Conservation (phyloP, 805 yeast genomes). For the Isabelozyma heimii region DNA sequence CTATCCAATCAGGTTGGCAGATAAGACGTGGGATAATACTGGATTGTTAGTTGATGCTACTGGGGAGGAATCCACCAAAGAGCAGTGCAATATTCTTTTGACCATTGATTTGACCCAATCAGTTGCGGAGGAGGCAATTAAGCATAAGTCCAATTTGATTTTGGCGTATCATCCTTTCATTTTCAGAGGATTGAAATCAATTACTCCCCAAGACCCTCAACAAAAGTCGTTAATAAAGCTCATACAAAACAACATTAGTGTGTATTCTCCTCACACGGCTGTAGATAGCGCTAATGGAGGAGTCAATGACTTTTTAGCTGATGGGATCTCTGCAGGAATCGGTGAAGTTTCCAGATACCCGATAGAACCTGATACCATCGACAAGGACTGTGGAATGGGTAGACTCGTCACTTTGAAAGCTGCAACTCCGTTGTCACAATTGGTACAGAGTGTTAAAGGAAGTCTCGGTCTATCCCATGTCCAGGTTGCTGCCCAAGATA, state of each 20-base stretch:
- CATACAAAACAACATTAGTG: constrained; percentile 76
- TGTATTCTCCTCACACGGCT: constrained; percentile 94
- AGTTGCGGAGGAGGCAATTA: constrained; percentile 85
- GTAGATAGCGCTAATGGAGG: constrained; percentile 92
- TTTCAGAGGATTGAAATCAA: constrained; percentile 78
- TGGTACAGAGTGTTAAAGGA: constrained; percentile 53
- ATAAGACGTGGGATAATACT: constrained; percentile 91
- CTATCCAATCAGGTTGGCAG: constrained; percentile 84
- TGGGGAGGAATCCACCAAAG: constrained; percentile 14
- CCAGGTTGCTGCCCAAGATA: constrained; percentile 53
- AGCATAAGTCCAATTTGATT: constrained; percentile 50
- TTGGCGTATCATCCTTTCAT: constrained; percentile 93
- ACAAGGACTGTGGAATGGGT: constrained; percentile 77
- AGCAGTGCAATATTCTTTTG: constrained; percentile 46
- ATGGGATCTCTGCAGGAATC: constrained; percentile 44
- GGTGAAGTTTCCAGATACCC: constrained; percentile 25
- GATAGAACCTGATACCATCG: constrained; percentile 43
- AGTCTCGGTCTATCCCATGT: constrained; percentile 52
- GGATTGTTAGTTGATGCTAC: constrained; percentile 81
- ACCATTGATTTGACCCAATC: constrained; percentile 82
- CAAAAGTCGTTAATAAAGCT: constrained; percentile 72
- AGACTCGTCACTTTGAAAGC: constrained; percentile 52
- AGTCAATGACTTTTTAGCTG: constrained; percentile 88
- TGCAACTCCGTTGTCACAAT: constrained; percentile 40
- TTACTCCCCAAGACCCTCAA: constrained; percentile 68